A percentile compares a stretch with the other conserved stretches of the same genome.
phyloP scores from a whole-genome alignment of 768 basidiomycete species.

The Phlebiopsis flavidoalba region DNA sequence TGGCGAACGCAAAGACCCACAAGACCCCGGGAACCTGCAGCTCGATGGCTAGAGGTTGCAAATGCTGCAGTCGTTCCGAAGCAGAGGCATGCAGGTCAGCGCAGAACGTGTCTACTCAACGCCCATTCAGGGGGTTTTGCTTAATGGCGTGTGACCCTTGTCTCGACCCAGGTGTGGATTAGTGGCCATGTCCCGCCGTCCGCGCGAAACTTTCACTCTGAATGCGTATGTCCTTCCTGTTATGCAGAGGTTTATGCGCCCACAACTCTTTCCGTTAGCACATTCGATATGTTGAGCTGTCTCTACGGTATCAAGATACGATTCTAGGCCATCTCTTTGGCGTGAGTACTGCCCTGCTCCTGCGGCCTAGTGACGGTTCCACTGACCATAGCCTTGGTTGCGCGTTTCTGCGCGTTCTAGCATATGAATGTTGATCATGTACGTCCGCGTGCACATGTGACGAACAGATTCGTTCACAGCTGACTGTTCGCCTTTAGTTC shows the following conservation, averaged over 20 bases:
- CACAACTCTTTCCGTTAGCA: slow-evolving; percentile 33
- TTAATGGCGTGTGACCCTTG: neutral
- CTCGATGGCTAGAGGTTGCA: slow-evolving; percentile 89
- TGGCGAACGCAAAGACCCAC: slow-evolving; percentile 54
- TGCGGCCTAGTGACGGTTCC: slow-evolving; percentile 2
- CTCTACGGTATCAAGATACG: slow-evolving; percentile 82
- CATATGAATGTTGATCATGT: slow-evolving; percentile 87
- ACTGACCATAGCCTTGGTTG: slow-evolving; percentile 2
- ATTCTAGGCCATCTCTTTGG: slow-evolving; percentile 84
- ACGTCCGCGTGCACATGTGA: slow-evolving; percentile 6
- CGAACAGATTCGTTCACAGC: neutral
- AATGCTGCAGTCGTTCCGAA: slow-evolving; percentile 58
- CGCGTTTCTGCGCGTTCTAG: slow-evolving; percentile 26
- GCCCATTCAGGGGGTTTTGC: neutral
- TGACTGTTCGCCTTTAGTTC: slow-evolving; percentile 20
- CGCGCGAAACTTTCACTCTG: slow-evolving; percentile 73
- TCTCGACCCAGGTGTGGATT: slow-evolving; percentile 38
- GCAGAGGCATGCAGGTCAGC: slow-evolving; percentile 68
- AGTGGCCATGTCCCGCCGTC: slow-evolving; percentile 87
- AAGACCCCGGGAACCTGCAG: slow-evolving; percentile 85
- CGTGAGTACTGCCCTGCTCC: slow-evolving; percentile 38
- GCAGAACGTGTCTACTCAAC: slow-evolving; percentile 10
- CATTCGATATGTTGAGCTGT: slow-evolving; percentile 65
- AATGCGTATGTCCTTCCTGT: slow-evolving; percentile 57
- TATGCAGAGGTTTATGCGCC: neutral